Percentiles rank a stretch among this genome's conserved stretches.
phyloP scores from a whole-genome alignment of 208 protist genomes.

The Trypanosoma mega region DNA sequence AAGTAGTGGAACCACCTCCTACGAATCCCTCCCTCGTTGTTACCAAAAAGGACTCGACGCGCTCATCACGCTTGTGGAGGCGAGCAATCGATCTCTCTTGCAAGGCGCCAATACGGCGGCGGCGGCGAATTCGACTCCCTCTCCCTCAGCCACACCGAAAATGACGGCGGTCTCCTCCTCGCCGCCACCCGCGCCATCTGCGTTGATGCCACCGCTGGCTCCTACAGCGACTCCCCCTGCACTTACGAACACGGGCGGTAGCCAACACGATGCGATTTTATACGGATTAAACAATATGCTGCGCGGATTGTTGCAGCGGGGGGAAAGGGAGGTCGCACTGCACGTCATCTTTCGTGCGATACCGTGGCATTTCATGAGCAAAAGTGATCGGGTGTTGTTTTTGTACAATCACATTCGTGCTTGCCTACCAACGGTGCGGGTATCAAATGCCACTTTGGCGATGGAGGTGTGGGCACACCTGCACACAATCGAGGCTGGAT shows the following conservation, averaged over 20 bases:
- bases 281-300: constrained; percentile 34
- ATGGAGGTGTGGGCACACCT: constrained; percentile 71
- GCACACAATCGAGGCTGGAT: constrained; percentile 44
- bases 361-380: constrained; percentile 39
- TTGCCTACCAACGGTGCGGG: constrained; percentile 46
- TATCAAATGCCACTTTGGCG: constrained; percentile 60
- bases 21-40: constrained; percentile 38
- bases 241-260: neutral
- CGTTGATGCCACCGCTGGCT: constrained; percentile 3
- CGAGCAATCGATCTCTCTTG: constrained; percentile 14
- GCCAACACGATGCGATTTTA: constrained; percentile 26
- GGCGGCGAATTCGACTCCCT: neutral
- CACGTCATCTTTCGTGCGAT: constrained; percentile 63
- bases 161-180: constrained; percentile 10
- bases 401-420: constrained; percentile 62
- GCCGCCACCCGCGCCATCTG: neutral
- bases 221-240: neutral
- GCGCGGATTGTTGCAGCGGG: constrained; percentile 43
- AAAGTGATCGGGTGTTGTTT: constrained; percentile 56
- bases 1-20: constrained; percentile 30
- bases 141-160: neutral
- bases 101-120: constrained; percentile 12
- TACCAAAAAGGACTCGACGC: constrained; percentile 65
- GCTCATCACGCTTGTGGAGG: constrained; percentile 32
- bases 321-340: constrained; percentile 55